Evolutionary conservation across 2,329 filamentous ascomycete species (phyloP).

Genomic region (Fusarium liriodendri): DNA sequence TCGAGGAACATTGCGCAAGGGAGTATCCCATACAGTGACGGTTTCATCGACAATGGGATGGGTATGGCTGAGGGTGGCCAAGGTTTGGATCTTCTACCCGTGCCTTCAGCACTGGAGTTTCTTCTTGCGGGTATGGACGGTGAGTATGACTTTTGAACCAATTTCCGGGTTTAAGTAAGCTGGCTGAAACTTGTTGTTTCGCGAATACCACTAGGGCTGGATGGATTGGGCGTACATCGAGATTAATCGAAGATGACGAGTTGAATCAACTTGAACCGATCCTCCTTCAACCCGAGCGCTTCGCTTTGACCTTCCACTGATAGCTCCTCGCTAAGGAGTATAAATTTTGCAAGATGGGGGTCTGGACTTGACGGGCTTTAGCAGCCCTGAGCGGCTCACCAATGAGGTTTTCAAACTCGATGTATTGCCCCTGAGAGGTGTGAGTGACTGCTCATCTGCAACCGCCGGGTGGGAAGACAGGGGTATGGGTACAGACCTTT

Average conservation of each 20-base stretch:
- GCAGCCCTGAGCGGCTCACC: conserved; percentile 40
- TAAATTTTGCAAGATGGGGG: conserved; percentile 29
- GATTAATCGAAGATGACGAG: neutral
- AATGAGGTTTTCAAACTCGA: conserved; percentile 40
- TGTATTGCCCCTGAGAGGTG: conserved; percentile 36
- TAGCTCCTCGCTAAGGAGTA: conserved; percentile 36
- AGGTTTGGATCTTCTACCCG: conserved; percentile 36
- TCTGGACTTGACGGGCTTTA: conserved; percentile 28
- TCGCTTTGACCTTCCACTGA: conserved; percentile 36
- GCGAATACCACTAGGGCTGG: neutral
- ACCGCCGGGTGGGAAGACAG: neutral
- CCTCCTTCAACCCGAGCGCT: neutral
- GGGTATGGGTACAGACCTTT: conserved; percentile 21
- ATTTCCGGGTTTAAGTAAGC: neutral
- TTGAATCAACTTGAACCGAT: neutral
- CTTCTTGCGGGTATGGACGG: conserved; percentile 46
- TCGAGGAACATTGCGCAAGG: conserved; percentile 17
- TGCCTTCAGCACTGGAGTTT: conserved; percentile 47
- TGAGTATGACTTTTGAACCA: conserved; percentile 37
- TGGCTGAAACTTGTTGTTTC: neutral
- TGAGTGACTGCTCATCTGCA: conserved; percentile 8
- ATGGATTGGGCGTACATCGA: neutral
- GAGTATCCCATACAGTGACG: conserved; percentile 23
- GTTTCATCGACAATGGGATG: conserved; percentile 26
- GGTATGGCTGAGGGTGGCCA: conserved; percentile 16